Conservation (phyloP, 495 filamentous ascomycete genomes). For the Cercophora newfieldiana region DNA sequence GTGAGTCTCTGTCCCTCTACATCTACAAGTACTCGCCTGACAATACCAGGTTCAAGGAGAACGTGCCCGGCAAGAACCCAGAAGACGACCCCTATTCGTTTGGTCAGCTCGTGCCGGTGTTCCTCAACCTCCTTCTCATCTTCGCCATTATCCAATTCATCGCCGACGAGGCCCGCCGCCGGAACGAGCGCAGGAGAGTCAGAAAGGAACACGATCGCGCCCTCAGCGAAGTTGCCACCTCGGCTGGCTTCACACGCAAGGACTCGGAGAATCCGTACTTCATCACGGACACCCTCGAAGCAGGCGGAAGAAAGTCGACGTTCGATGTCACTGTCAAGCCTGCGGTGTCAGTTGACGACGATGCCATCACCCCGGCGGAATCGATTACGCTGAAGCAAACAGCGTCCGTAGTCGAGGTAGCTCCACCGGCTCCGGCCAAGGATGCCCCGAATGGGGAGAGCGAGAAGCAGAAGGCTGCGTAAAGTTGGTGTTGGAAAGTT, state of each 20-base stretch:
- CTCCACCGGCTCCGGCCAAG: not conserved
- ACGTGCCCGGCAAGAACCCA: constrained; percentile 22
- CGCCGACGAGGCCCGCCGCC: not conserved
- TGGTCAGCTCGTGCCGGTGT: constrained; percentile 41
- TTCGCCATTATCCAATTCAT: constrained; percentile 40
- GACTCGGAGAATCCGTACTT: not conserved
- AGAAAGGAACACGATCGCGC: not conserved
- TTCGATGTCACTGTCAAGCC: constrained; percentile 1
- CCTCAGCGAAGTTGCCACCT: not conserved
- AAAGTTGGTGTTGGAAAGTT: not conserved
- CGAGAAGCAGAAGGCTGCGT: not conserved
- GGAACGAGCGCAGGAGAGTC: not conserved
- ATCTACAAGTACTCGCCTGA: not conserved
- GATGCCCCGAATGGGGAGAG: not conserved
- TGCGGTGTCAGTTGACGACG: not conserved
- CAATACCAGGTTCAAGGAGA: constrained; percentile 11
- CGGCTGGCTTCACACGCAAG: not conserved
- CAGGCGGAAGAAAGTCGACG: not conserved
- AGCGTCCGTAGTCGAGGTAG: not conserved
- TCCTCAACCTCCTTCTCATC: constrained; percentile 36
- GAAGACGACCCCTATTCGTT: constrained; percentile 42
- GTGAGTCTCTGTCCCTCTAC: constrained; percentile 14
- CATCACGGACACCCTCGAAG: not conserved
- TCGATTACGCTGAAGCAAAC: not conserved
- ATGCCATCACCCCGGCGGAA: not conserved